These are phyloP conservation scores for Massarina eburnea DNA, from an alignment of 2,329 filamentous ascomycete genomes.

Conservation along the genomic window DNA sequence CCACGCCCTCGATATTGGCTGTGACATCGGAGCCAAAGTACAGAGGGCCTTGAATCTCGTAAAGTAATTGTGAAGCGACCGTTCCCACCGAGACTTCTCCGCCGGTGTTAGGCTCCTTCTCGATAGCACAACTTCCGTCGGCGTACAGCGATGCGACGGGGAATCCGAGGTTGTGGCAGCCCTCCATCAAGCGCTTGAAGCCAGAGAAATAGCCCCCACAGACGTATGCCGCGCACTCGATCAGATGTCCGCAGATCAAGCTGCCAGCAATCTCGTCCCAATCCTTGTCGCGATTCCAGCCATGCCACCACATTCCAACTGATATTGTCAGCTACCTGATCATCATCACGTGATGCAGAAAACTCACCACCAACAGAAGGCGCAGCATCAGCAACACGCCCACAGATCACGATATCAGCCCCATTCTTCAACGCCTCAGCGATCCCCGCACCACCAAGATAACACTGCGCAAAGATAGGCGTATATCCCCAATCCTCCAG, in stretches of 20 bases:
- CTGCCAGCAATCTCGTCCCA: slow-evolving; percentile 35
- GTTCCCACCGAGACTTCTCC: slow-evolving; percentile 17
- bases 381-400: slow-evolving; percentile 23
- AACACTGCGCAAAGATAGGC: slow-evolving; percentile 8
- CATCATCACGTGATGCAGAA: slow-evolving; percentile 16
- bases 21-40: slow-evolving; percentile 58
- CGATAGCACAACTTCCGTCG: slow-evolving; percentile 21
- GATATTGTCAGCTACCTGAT: too few species aligned
- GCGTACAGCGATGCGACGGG: slow-evolving; percentile 25
- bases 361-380: slow-evolving; percentile 6
- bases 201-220: slow-evolving; percentile 39
- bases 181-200: slow-evolving; percentile 40
- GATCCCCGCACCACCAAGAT: slow-evolving; percentile 7
- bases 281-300: slow-evolving; percentile 49
- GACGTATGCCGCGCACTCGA: slow-evolving; percentile 43
- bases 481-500: slow-evolving; percentile 37
- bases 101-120: slow-evolving; percentile 37
- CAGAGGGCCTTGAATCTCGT: slow-evolving; percentile 28
- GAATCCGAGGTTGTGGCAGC: slow-evolving; percentile 35
- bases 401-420: slow-evolving; percentile 20
- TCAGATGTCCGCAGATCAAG: slow-evolving; percentile 44
- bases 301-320: slow-evolving; percentile 57
- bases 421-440: slow-evolving; percentile 7
- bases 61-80: slow-evolving; percentile 47
- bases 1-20: slow-evolving; percentile 52